Evolutionary conservation across 2,329 filamentous ascomycete species (phyloP).

Genomic region (Sporothrix mexicana): DNA sequence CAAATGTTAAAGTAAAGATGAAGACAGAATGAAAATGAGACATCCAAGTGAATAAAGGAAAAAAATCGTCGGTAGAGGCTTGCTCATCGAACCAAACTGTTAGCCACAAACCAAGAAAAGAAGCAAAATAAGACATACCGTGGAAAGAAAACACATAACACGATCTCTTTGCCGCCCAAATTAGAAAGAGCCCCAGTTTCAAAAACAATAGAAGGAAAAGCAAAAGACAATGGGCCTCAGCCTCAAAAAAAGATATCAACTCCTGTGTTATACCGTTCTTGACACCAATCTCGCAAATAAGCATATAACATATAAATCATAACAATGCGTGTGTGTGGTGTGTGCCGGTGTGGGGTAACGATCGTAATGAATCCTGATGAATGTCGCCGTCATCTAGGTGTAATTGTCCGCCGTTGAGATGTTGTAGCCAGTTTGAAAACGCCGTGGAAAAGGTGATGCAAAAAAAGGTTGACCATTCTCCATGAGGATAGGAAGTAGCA

Average conservation of each 20-base stretch:
- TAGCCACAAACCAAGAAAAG: slow-evolving; percentile 6
- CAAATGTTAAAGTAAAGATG: not conserved
- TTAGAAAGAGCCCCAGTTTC: not conserved
- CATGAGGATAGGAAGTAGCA: not conserved
- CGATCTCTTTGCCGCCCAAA: not conserved
- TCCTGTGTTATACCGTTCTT: slow-evolving; percentile 18
- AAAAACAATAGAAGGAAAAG: not conserved
- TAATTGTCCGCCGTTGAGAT: slow-evolving; percentile 17
- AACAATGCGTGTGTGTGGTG: not conserved
- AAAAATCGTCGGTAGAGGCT: not conserved
- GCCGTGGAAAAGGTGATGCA: not conserved
- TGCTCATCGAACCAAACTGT: slow-evolving; percentile 15
- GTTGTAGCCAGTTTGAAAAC: not conserved
- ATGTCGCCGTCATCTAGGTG: slow-evolving; percentile 25
- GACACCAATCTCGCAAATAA: not conserved
- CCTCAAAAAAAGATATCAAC: slow-evolving; percentile 7
- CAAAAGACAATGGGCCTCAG: slow-evolving; percentile 2
- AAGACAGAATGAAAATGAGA: not conserved
- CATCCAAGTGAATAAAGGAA: not conserved
- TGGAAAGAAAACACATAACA: not conserved
- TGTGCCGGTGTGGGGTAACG: slow-evolving; percentile 20
- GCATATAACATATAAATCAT: not conserved
- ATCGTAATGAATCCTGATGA: slow-evolving; percentile 21
- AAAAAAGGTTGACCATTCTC: not conserved
- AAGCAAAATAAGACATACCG: not conserved